Evolutionary conservation across 2,329 filamentous ascomycete species (phyloP).

Genomic region (Trichoderma semiorbis): DNA sequence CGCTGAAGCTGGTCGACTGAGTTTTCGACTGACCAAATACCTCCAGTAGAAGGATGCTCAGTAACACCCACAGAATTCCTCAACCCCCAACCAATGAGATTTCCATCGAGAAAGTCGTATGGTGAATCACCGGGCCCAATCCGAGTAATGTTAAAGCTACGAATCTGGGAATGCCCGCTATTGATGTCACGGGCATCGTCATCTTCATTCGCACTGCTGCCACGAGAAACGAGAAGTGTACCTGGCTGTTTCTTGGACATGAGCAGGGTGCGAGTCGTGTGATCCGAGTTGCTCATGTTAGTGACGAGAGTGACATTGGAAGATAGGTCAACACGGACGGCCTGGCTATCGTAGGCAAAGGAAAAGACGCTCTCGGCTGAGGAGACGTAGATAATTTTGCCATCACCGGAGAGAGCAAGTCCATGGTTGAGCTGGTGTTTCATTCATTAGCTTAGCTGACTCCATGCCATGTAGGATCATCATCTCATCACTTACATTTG

Average conservation of each 20-base stretch:
- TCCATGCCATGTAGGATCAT: not conserved
- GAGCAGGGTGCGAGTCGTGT: slow-evolving; percentile 65
- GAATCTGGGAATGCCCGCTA: slow-evolving; percentile 64
- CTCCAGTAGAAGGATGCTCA: slow-evolving; percentile 55
- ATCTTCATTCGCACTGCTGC: slow-evolving; percentile 63
- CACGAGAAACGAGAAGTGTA: slow-evolving; percentile 62
- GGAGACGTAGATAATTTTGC: slow-evolving; percentile 55
- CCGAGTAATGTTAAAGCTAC: slow-evolving; percentile 48
- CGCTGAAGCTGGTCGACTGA: slow-evolving; percentile 62
- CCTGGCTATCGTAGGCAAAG: slow-evolving; percentile 61
- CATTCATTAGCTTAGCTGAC: not conserved
- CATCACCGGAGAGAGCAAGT: slow-evolving; percentile 51
- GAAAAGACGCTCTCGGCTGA: slow-evolving; percentile 55
- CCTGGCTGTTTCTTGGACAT: slow-evolving; percentile 53
- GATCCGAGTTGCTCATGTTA: slow-evolving; percentile 60
- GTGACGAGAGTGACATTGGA: slow-evolving; percentile 52
- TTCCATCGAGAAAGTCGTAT: slow-evolving; percentile 47
- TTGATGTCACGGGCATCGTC: slow-evolving; percentile 44
- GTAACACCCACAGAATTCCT: slow-evolving; percentile 69
- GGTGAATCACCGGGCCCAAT: slow-evolving; percentile 28
- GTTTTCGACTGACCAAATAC: slow-evolving; percentile 65
- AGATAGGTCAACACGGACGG: slow-evolving; percentile 39
- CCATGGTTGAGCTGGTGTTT: slow-evolving; percentile 53
- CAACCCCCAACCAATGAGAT: slow-evolving; percentile 63
- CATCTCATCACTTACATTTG: slow-evolving; percentile 29